Conservation (phyloP, 2,329 filamentous ascomycete genomes). For the Geosmithia flava region DNA sequence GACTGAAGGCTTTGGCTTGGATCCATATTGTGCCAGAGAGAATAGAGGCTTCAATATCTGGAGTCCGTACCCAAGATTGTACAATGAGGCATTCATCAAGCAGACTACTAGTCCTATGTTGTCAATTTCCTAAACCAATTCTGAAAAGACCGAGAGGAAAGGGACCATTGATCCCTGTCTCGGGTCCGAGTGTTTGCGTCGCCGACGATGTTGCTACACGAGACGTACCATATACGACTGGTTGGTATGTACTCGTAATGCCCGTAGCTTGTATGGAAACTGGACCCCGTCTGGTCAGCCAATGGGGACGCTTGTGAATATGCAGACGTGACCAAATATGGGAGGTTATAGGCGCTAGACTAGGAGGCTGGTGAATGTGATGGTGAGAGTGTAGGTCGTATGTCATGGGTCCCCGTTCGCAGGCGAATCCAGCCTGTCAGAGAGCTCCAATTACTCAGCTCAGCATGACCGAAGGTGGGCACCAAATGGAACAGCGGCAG, state of each 20-base stretch:
- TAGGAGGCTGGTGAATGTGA: neutral
- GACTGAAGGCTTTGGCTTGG: constrained; percentile 6
- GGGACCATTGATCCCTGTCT: neutral
- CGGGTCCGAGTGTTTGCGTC: neutral
- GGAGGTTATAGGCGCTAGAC: neutral
- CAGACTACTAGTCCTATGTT: neutral
- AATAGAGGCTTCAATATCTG: neutral
- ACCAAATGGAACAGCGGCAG: neutral
- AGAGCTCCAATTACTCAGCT: constrained; percentile 13
- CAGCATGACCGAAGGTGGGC: neutral
- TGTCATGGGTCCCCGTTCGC: neutral
- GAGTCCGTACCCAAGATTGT: neutral
- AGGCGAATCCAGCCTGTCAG: constrained; percentile 8
- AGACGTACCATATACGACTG: neutral
- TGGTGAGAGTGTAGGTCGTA: neutral
- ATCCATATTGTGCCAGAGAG: constrained; percentile 1
- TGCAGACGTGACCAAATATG: neutral
- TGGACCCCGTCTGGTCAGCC: neutral
- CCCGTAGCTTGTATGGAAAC: neutral
- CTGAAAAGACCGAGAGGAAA: neutral
- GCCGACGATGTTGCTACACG: neutral
- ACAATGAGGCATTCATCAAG: neutral
- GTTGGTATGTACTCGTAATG: neutral
- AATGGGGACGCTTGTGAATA: neutral
- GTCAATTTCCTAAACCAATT: neutral